A percentile compares a stretch with the other conserved stretches of the same genome.
These are phyloP conservation scores for Kodamaea suecica DNA, from an alignment of 1,139 yeast genomes.

Conservation along the genomic window DNA sequence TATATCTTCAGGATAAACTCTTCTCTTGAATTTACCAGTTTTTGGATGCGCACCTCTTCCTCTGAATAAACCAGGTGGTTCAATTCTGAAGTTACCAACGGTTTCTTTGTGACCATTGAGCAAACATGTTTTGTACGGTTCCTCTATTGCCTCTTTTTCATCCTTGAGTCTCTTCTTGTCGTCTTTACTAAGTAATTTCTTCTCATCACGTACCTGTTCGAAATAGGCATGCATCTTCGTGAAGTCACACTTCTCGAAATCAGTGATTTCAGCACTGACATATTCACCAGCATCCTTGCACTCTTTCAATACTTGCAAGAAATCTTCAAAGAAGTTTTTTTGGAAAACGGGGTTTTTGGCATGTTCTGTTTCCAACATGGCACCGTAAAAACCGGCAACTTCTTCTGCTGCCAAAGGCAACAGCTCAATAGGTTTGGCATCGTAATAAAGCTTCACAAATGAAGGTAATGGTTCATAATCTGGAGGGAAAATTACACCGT, in stretches of 20 bases:
- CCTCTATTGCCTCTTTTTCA: slow-evolving; percentile 74
- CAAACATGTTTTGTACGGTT: slow-evolving; percentile 73
- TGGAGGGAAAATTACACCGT: slow-evolving; percentile 93
- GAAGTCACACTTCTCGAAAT: slow-evolving; percentile 76
- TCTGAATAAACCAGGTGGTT: slow-evolving; percentile 93
- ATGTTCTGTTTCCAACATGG: slow-evolving; percentile 84
- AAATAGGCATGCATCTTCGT: slow-evolving; percentile 68
- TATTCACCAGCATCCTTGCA: slow-evolving; percentile 46
- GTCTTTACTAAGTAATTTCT: slow-evolving; percentile 60
- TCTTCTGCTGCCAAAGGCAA: slow-evolving; percentile 87
- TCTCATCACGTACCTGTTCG: slow-evolving; percentile 68
- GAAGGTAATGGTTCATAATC: slow-evolving; percentile 83
- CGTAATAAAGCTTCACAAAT: slow-evolving; percentile 72
- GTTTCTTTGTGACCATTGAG: slow-evolving; percentile 88
- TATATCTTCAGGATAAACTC: slow-evolving; percentile 87
- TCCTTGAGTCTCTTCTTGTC: slow-evolving; percentile 72
- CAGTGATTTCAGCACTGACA: slow-evolving; percentile 50
- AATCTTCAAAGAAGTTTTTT: slow-evolving; percentile 82
- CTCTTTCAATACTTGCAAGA: slow-evolving; percentile 64
- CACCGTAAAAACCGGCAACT: slow-evolving; percentile 93
- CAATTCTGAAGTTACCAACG: slow-evolving; percentile 90
- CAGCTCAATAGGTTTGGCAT: slow-evolving; percentile 61
- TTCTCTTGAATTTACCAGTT: slow-evolving; percentile 80
- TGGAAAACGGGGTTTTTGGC: slow-evolving; percentile 84
- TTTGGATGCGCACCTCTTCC: slow-evolving; percentile 98